Conservation (phyloP, 169 alveolate genomes). For the Plasmodium fragile region DNA sequence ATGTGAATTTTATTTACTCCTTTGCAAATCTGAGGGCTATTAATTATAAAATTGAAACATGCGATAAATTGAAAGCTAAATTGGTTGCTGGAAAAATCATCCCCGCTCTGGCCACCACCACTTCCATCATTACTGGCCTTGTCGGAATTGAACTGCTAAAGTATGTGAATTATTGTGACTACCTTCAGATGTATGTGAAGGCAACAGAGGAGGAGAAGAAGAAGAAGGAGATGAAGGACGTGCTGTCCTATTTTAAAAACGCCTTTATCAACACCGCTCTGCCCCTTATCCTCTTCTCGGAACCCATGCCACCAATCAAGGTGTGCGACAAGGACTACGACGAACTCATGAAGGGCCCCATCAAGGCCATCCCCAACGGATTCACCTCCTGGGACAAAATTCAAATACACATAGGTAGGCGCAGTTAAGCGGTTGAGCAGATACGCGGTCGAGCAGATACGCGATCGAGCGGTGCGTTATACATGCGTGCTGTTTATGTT, state of each 20-base stretch:
- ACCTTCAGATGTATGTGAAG: conserved; percentile 59
- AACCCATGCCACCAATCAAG: conserved; percentile 91
- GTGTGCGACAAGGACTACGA: conserved; percentile 93
- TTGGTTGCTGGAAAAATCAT: conserved; percentile 99
- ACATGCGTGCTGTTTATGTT: neutral
- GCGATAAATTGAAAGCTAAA: conserved; percentile 95
- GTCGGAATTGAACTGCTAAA: conserved; percentile 95
- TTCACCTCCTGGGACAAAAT: conserved; percentile 98
- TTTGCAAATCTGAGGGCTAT: conserved; percentile 97
- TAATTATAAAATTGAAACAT: conserved; percentile 95
- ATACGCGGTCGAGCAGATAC: too few species aligned
- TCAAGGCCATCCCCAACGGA: conserved; percentile 95
- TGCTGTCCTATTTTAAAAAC: conserved; percentile 91
- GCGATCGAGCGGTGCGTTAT: conserved; percentile 15
- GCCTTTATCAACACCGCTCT: conserved; percentile 96
- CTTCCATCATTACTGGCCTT: conserved; percentile 98
- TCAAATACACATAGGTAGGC: conserved; percentile 85
- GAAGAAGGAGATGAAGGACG: conserved; percentile 33
- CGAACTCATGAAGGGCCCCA: conserved; percentile 95
- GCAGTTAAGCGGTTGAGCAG: conserved; percentile 75
- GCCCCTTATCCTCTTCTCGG: conserved; percentile 93
- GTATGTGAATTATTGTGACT: conserved; percentile 77
- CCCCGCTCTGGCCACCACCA: conserved; percentile 99
- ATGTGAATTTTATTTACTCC: conserved; percentile 97
- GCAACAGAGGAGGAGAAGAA: conserved; percentile 12